Evolutionary conservation across 129 eudicot genomes (phyloP), one percentile per base, ranked within the genome.

Genomic region (Pittosporum tobira): DNA sequence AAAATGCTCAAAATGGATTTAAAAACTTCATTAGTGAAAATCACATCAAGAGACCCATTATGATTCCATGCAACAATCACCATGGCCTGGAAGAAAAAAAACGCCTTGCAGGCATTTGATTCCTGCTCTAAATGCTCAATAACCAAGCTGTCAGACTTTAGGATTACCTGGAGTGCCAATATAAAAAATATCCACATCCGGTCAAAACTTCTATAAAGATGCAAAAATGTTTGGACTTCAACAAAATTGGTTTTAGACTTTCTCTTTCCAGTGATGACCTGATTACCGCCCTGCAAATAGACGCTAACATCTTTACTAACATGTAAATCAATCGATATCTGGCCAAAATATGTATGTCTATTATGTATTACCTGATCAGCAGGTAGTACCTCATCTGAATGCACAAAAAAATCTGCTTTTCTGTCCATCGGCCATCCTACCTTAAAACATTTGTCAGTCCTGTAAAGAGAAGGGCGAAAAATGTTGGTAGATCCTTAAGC

Each of bases 361-460:
- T 23, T 52, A 53, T 24, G 29, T 30, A 52, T 25, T 80, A 80
- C 94, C 80, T 18, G 45, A 51, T 68, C 66, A 57, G 69, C 71
- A 36, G 73, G 73, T 28, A 48, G 42, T 59, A 22, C 57, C n/a
- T 71, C 77, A 27, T 76, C 94, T 13, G 87, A 64, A 64, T 79
- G 88, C 58, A 81, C 79, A 67, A 93, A 93, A 65, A 93, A 93
- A 63, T 81, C 91, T 29, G 96, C 81, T 29, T 73, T 77, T 25
- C 9, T 71, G 68, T 93, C 94, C 94, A 87, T 84, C 47, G 99
- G 99, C 99, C 99, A 93, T 40, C 94, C 96, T 69, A 93, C 60
- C 70, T 77, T 84, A 48, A 87, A 84, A 71, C 99, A 93, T 69
- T 79, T 84, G 38, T 73, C 63, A 64, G 91, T 81, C 99, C 99